These are phyloP conservation scores for Hamigera avellanea DNA, from an alignment of 495 filamentous ascomycete genomes.

Conservation along the genomic window DNA sequence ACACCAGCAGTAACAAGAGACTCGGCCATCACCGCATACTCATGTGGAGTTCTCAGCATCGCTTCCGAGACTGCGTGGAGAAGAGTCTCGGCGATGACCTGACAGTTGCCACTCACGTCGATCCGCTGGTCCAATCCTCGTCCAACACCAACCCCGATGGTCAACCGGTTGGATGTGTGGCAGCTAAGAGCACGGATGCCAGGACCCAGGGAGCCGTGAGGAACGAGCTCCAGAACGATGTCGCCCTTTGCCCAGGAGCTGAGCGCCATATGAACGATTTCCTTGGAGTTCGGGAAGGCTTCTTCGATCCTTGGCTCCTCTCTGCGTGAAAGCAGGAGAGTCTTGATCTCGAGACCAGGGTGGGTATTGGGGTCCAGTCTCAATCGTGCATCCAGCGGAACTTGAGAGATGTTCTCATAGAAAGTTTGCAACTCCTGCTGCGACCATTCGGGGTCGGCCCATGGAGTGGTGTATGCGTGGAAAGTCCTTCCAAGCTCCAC, in stretches of 20 bases:
- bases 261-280: slow-evolving; percentile 27
- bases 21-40: slow-evolving; percentile 37
- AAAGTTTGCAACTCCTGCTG: slow-evolving; percentile 42
- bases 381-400: slow-evolving; percentile 21
- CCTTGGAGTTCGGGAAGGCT: slow-evolving; percentile 33
- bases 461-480: slow-evolving; percentile 34
- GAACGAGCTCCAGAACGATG: slow-evolving; percentile 36
- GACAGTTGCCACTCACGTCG: slow-evolving; percentile 34
- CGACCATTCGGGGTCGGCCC: slow-evolving; percentile 35
- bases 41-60: slow-evolving; percentile 36
- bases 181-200: slow-evolving; percentile 37
- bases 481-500: slow-evolving; percentile 27
- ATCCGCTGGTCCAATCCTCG: slow-evolving; percentile 23
- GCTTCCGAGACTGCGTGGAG: slow-evolving; percentile 41
- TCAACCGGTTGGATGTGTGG: slow-evolving; percentile 20
- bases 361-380: slow-evolving; percentile 25
- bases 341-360: slow-evolving; percentile 39
- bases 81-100: slow-evolving; percentile 42
- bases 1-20: slow-evolving; percentile 32
- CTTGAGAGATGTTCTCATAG: slow-evolving; percentile 20
- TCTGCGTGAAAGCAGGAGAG: slow-evolving; percentile 23
- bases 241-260: slow-evolving; percentile 29
- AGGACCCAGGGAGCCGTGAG: slow-evolving; percentile 25
- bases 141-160: slow-evolving; percentile 31
- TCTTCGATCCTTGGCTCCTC: slow-evolving; percentile 24